Evolutionary conservation across 768 basidiomycete species (phyloP).

Genomic region (Mycena metata): DNA sequence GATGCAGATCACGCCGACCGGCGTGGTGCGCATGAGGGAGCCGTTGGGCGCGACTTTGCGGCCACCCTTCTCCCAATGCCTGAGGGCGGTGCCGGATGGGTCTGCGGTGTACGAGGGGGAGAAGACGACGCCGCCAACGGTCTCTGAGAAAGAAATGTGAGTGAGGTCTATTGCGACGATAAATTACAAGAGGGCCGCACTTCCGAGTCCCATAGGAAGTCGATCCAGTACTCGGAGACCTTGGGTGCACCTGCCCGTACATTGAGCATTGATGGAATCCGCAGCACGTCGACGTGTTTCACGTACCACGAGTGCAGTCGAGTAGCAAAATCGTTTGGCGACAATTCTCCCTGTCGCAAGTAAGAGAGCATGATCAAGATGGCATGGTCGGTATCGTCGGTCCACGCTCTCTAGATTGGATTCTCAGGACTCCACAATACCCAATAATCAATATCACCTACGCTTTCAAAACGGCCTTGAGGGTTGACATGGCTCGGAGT

Average conservation of each 20-base stretch:
- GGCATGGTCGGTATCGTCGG: constrained; percentile 42
- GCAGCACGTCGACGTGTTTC: background rate
- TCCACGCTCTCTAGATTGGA: constrained; percentile 40
- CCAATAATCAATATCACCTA: constrained; percentile 1
- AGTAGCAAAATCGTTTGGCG: constrained; percentile 35
- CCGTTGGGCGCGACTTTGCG: constrained; percentile 38
- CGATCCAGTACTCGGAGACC: constrained; percentile 40
- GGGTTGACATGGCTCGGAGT: background rate
- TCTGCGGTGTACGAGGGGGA: constrained; percentile 24
- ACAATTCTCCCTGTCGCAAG: constrained; percentile 35
- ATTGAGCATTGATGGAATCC: background rate
- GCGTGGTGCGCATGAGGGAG: constrained; percentile 42
- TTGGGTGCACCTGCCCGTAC: constrained; percentile 32
- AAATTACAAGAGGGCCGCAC: constrained; percentile 19
- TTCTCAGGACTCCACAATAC: background rate
- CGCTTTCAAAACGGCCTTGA: constrained; percentile 36
- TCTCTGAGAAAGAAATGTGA: constrained; percentile 19
- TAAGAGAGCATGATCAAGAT: constrained; percentile 40
- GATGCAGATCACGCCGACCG: constrained; percentile 42
- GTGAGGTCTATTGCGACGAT: background rate
- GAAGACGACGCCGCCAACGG: constrained; percentile 40
- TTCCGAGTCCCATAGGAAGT: constrained; percentile 42
- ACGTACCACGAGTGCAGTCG: constrained; percentile 38
- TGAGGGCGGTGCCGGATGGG: constrained; percentile 34
- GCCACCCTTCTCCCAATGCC: constrained; percentile 37